These are phyloP conservation scores for Lippia alba DNA, from an alignment of 305 asterid species.

Conservation along the genomic window DNA sequence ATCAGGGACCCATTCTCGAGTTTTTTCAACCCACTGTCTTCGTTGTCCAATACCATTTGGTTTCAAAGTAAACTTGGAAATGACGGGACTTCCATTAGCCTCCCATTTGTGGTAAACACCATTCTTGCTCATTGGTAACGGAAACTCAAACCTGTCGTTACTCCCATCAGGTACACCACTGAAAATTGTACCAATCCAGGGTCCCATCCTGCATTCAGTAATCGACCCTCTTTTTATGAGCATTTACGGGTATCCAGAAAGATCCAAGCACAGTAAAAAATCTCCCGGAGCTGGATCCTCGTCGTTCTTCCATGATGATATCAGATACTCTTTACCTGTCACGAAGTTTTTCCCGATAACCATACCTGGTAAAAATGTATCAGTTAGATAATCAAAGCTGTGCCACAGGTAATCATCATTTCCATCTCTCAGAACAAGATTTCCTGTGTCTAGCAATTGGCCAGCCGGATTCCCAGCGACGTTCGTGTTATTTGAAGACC, in stretches of 20 bases:
- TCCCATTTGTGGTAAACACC: neutral
- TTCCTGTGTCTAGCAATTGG: constrained; percentile 42
- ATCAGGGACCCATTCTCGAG: constrained; percentile 29
- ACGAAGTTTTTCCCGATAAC: constrained; percentile 35
- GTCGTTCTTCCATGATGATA: constrained; percentile 41
- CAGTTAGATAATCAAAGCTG: no score
- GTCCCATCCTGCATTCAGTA: neutral
- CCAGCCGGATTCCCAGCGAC: constrained; percentile 25
- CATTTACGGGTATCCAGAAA: constrained; percentile 30
- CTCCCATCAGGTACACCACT: constrained; percentile 14
- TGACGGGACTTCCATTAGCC: neutral
- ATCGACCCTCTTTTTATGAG: neutral
- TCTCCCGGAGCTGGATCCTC: constrained; percentile 49
- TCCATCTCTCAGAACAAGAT: constrained; percentile 43
- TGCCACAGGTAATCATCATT: constrained; percentile 39
- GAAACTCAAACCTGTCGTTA: no score
- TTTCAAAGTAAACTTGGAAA: constrained; percentile 12
- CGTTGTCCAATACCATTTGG: constrained; percentile 30
- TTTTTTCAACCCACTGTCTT: constrained; percentile 34
- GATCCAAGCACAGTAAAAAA: constrained; percentile 5
- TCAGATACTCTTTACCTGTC: constrained; percentile 27
- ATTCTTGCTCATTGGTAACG: neutral
- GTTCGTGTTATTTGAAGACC: constrained; percentile 10
- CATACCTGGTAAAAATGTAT: constrained; percentile 39
- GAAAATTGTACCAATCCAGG: constrained; percentile 14